Conservation (phyloP, 441 rosid species). For the Iberis amara region DNA sequence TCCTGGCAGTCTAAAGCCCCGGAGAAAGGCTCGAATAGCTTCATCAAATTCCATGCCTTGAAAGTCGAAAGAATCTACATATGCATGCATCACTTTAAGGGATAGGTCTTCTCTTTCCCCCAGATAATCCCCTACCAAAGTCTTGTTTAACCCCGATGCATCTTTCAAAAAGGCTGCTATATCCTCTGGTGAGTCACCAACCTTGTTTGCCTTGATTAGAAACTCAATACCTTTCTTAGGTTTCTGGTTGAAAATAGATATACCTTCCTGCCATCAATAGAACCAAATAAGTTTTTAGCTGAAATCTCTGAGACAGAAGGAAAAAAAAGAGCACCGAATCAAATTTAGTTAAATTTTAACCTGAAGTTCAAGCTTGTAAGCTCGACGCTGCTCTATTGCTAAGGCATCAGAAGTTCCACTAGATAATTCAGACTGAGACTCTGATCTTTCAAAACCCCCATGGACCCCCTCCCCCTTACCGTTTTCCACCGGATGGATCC, state of each 20-base stretch:
- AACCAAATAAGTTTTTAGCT: constrained; percentile 37
- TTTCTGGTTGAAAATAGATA: constrained; percentile 92
- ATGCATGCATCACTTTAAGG: constrained; percentile 96
- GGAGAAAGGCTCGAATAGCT: constrained; percentile 82
- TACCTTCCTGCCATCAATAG: constrained; percentile 93
- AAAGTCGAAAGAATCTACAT: constrained; percentile 92
- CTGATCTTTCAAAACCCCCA: constrained; percentile 71
- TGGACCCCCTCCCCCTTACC: constrained; percentile 75
- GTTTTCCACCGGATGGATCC: constrained; percentile 57
- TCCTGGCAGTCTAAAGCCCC: constrained; percentile 95
- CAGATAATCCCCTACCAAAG: constrained; percentile 90
- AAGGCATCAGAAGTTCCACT: constrained; percentile 82
- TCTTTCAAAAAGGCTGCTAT: constrained; percentile 88
- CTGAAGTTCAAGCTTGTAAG: constrained; percentile 99
- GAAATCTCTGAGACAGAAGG: constrained; percentile 7
- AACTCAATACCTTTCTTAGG: constrained; percentile 96
- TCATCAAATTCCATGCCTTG: constrained; percentile 90
- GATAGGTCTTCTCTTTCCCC: constrained; percentile 97
- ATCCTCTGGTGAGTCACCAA: constrained; percentile 93
- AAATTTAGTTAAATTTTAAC: constrained; percentile 31
- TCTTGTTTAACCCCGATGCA: constrained; percentile 88
- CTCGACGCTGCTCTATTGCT: constrained; percentile 93
- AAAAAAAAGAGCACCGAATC: constrained; percentile 4
- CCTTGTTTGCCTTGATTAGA: constrained; percentile 89
- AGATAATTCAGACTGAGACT: constrained; percentile 77